These are phyloP conservation scores for Yamadazyma takamatsuzukensis DNA, from an alignment of 805 yeast species.

Conservation along the genomic window DNA sequence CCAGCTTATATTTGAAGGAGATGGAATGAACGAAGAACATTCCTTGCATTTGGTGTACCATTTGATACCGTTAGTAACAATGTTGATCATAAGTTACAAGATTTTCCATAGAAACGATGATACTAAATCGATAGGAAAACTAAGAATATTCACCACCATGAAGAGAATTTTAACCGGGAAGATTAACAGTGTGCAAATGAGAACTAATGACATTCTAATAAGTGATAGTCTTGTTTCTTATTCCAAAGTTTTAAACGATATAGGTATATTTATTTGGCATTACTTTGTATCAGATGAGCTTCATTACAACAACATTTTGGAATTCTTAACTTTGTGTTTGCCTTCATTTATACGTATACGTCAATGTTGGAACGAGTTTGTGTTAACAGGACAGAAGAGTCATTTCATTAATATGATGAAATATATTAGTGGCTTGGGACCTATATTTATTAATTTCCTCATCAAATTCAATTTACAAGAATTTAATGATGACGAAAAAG, in stretches of 20 bases:
- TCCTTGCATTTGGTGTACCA: conserved; percentile 11
- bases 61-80: conserved; percentile 35
- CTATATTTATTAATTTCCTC: conserved; percentile 26
- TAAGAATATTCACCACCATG: conserved; percentile 46
- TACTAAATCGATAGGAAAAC: conserved; percentile 31
- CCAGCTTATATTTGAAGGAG: conserved; percentile 9
- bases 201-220: conserved; percentile 77
- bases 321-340: conserved; percentile 32
- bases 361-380: conserved; percentile 77
- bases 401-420: conserved; percentile 74
- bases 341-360: conserved; percentile 76
- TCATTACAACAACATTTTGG: conserved; percentile 26
- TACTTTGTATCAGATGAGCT: conserved; percentile 29
- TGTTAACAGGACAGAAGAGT: conserved; percentile 42
- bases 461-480: conserved; percentile 17
- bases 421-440: conserved; percentile 58
- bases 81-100: conserved; percentile 27
- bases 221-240: conserved; percentile 86
- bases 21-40: conserved; percentile 8
- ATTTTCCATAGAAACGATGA: conserved; percentile 29
- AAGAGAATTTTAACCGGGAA: conserved; percentile 55
- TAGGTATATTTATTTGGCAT: conserved; percentile 52
- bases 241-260: conserved; percentile 70
- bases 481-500: conserved; percentile 8
- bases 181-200: conserved; percentile 50